Percentiles rank a stretch among this genome's conserved stretches.
phyloP scores from a whole-genome alignment of 2,329 filamentous ascomycete genomes.

The Fusarium vanettenii region DNA sequence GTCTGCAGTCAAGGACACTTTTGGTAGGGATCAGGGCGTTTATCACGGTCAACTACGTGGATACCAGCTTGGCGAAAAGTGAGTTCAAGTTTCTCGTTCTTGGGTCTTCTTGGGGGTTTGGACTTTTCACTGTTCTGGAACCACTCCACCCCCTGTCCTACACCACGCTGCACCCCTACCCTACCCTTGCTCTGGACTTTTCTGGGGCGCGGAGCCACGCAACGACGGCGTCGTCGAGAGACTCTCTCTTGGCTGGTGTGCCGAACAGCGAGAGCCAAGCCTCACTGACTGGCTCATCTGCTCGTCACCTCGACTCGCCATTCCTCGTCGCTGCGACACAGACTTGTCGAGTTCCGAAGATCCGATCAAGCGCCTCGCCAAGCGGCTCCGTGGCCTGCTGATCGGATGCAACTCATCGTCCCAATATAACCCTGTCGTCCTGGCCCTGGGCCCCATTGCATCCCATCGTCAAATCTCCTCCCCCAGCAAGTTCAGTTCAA shows the following conservation, averaged over 20 bases:
- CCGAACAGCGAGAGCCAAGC: constrained; percentile 39
- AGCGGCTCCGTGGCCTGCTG: constrained; percentile 31
- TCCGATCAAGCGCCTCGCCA: constrained; percentile 37
- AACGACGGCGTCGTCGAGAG: constrained; percentile 3
- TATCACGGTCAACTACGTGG: not conserved
- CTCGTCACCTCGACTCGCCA: constrained; percentile 4
- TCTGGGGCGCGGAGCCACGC: constrained; percentile 25
- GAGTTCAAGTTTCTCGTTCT: constrained; percentile 3
- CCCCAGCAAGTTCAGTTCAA: constrained; percentile 22
- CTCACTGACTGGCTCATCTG: constrained; percentile 8
- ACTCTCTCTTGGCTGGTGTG: constrained; percentile 34
- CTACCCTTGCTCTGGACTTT: constrained; percentile 11
- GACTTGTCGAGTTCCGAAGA: constrained; percentile 35
- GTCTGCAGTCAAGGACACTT: constrained; percentile 3
- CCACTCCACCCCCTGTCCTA: constrained; percentile 20
- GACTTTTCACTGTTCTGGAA: constrained; percentile 14
- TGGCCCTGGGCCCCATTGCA: constrained; percentile 3
- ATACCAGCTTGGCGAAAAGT: constrained; percentile 1
- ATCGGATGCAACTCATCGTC: constrained; percentile 36
- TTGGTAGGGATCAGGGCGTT: constrained; percentile 17
- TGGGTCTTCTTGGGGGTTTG: constrained; percentile 2
- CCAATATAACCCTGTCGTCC: constrained; percentile 38
- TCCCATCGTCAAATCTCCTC: constrained; percentile 7
- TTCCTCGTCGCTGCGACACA: not conserved
- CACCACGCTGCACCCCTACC: not conserved